Evolutionary conservation across 2,329 filamentous ascomycete species (phyloP).

Genomic region (Volutella citrinella): DNA sequence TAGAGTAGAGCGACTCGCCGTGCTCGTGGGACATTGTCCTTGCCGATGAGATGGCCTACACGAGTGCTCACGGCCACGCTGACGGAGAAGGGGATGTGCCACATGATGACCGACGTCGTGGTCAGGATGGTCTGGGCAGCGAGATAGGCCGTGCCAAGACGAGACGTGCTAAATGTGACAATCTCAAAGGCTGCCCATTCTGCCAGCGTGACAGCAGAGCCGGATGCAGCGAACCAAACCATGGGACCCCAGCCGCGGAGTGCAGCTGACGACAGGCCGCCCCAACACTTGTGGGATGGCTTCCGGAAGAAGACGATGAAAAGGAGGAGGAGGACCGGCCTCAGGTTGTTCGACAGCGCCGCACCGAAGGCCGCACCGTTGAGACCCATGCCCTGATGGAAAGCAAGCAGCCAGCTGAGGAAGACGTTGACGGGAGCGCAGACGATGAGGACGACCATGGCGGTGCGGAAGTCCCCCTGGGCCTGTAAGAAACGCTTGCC

Average conservation of each 20-base stretch:
- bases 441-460: conserved; percentile 43
- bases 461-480: conserved; percentile 51
- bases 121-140: conserved; percentile 41
- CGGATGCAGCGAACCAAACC: conserved; percentile 36
- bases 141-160: conserved; percentile 40
- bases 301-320: conserved; percentile 44
- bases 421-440: conserved; percentile 46
- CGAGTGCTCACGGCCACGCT: conserved; percentile 41
- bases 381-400: conserved; percentile 41
- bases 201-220: conserved; percentile 37
- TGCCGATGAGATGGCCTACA: conserved; percentile 41
- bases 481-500: conserved; percentile 54
- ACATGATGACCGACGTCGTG: conserved; percentile 38
- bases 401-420: conserved; percentile 48
- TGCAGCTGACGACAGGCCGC: conserved; percentile 35
- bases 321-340: conserved; percentile 43
- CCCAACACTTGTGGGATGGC: conserved; percentile 29
- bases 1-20: conserved; percentile 31
- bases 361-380: conserved; percentile 49
- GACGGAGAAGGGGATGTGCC: conserved; percentile 42
- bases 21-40: conserved; percentile 28
- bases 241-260: conserved; percentile 39
- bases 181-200: conserved; percentile 44
- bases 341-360: conserved; percentile 46
- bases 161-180: conserved; percentile 42